A percentile compares a stretch with the other conserved stretches of the same genome.
phyloP scores from a whole-genome alignment of 345 rosid genomes.

The Eucalyptus polyanthemos region DNA sequence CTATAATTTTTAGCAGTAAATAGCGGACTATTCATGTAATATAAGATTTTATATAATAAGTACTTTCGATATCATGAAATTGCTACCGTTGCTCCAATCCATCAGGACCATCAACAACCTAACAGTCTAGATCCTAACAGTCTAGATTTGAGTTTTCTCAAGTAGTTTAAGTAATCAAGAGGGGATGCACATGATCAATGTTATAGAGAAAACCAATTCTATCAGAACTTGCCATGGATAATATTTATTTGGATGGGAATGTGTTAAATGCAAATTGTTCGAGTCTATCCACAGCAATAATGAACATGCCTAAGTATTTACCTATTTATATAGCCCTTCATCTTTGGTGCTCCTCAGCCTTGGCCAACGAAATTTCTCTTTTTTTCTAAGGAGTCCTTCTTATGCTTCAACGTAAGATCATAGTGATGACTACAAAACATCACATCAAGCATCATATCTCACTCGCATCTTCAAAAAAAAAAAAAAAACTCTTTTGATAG shows the following conservation, averaged over 20 bases:
- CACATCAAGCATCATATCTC: not conserved
- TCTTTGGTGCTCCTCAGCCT: not conserved
- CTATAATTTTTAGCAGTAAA: not conserved
- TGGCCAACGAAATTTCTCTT: not conserved
- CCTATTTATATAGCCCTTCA: not conserved
- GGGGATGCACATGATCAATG: not conserved
- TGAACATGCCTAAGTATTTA: not conserved
- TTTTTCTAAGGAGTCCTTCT: not conserved
- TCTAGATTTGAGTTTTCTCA: not conserved
- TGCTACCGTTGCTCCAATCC: not conserved
- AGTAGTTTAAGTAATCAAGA: not conserved
- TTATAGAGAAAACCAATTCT: not conserved
- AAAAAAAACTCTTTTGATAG: not conserved
- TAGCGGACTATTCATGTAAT: not conserved
- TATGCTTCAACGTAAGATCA: not conserved
- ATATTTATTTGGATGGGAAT: not conserved
- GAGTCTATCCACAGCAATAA: not conserved
- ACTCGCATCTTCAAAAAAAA: not conserved
- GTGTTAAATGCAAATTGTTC: not conserved
- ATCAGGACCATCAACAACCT: not conserved
- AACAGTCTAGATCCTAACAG: not conserved
- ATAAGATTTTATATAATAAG: not conserved
- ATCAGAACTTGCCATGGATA: not conserved
- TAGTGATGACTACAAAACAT: not conserved
- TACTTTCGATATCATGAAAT: not conserved